Evolutionary conservation across 805 yeast species (phyloP), one percentile per base, ranked within the genome.

Genomic region (Wickerhamiella alocasiicola): DNA sequence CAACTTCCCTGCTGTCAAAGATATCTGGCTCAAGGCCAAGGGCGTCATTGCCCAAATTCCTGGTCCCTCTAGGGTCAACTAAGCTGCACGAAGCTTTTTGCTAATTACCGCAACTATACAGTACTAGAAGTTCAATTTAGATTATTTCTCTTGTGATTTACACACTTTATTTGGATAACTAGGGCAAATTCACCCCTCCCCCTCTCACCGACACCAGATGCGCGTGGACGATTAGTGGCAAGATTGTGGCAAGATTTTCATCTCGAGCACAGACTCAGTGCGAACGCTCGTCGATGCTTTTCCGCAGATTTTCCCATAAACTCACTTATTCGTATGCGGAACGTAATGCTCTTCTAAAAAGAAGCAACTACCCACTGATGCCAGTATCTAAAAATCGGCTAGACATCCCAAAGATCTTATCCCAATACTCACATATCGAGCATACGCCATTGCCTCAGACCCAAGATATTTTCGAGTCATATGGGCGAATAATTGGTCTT

Each of bases 401-500:
- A 15, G 41, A 36, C 9, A n/a, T 23, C 3, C 31, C 29, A 5
- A 9, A n/a, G 7, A 24, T 39, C 9, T 17, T 37, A 12, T 20
- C 26, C 7, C 16, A 30, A 13, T 37, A 21, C 27, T 12, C 9
- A n/a, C 34, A 37, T 17, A 31, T 34, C 17, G 13, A 23, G 29
- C 37, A 25, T 23, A 26, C 31, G 3, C 24, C 44, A 7, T 21
- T 5, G 6, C 25, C 33, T 2, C 21, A 20, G 5, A 9, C 31
- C 11, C 18, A 18, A n/a, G 18, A 17, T 12, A 17, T 31, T 9
- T n/a, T n/a, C n/a, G 48, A 48, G 16, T 35, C 48, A 2, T 35
- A 46, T 5, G 95, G 94, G 0, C 70, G 76, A 40, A 66, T 83
- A 6, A 43, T 41, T 2, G 62, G 72, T 16, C 66, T 83, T 0